These are phyloP conservation scores for Exophiala oligosperma DNA, from an alignment of 2,329 filamentous ascomycete genomes.

Conservation along the genomic window DNA sequence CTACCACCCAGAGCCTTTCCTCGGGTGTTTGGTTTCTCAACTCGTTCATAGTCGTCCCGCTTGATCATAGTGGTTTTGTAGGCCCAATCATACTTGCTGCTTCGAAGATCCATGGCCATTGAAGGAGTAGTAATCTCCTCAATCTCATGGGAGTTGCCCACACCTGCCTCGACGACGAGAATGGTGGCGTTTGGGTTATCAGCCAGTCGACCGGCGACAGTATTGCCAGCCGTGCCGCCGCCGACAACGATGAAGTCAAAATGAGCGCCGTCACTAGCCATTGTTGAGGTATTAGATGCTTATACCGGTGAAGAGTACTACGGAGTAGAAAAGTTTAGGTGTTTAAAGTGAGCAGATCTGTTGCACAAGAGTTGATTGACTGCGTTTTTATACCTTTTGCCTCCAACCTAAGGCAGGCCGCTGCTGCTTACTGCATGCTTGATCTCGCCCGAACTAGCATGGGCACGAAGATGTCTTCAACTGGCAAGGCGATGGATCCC, in stretches of 20 bases:
- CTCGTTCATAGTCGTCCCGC: conserved; percentile 58
- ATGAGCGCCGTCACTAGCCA: no score
- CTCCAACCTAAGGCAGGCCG: no score
- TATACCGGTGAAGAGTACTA: no score
- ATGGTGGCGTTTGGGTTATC: conserved; percentile 50
- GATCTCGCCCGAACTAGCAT: no score
- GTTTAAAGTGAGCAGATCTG: no score
- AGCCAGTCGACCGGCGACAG: conserved; percentile 53
- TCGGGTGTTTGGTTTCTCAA: conserved; percentile 64
- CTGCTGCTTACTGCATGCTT: no score
- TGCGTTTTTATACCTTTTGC: no score
- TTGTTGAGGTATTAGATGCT: neutral
- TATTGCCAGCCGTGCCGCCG: conserved; percentile 50
- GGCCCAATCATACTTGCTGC: conserved; percentile 52
- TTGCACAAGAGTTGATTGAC: no score
- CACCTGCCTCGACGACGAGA: conserved; percentile 40
- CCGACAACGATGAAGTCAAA: conserved; percentile 34
- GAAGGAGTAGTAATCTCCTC: conserved; percentile 56
- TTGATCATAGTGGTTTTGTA: conserved; percentile 65
- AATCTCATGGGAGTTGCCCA: conserved; percentile 49
- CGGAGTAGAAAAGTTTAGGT: no score
- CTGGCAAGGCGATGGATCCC: no score
- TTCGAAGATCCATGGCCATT: conserved; percentile 54
- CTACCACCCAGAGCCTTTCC: conserved; percentile 62
- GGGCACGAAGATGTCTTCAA: no score